Evolutionary conservation across 2,329 filamentous ascomycete genomes (phyloP), one percentile per base, ranked within the genome.

Genomic region (Colletotrichum chrysophilum): DNA sequence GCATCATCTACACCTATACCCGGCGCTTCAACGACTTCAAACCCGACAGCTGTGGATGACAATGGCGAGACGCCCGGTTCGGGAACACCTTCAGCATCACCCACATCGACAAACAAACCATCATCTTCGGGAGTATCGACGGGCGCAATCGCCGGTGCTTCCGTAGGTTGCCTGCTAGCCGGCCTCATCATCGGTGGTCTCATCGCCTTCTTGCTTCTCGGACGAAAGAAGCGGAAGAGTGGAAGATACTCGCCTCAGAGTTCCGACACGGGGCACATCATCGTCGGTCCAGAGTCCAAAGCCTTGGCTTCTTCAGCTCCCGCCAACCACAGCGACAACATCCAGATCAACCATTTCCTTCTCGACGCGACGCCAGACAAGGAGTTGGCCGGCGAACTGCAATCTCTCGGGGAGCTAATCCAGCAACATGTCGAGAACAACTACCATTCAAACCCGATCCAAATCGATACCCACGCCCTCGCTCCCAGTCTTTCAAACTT

Each of bases 361-460:
- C 80, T 86, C 13, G 81, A 84, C 16, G 76, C 83, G 2, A 82
- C 79, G 1, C 81, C 86, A 0, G 85, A 87, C 71, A 79, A 81
- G n/a, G 80, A 84, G 4, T 82, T 87, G 10, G 74, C 77, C 5
- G 58, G 74, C 5, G 84, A 86, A 60, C 74, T 87, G 7, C 76
- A 79, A 5, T 80, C 83, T 1, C 71, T 87, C 4, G 80, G 80
- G 2, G 78, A 82, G 7, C 81, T 87, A 7, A 81, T 88, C 13
- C 80, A 83, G 32, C 81, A 85, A 48, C 87, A 88, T 74, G 83
- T 86, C 52, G 82, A 87, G 69, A 83, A 79, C 67, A 78, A 86
- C 66, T 88, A 87, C 66, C 84, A 86, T 69, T 61, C 77, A 1
- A 74, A 80, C 0, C 79, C 79, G 1, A 73, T 84, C 5, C 72